These are phyloP conservation scores for Jaltomata sinuosa DNA, from an alignment of 257 asterid species.

Conservation along the genomic window DNA sequence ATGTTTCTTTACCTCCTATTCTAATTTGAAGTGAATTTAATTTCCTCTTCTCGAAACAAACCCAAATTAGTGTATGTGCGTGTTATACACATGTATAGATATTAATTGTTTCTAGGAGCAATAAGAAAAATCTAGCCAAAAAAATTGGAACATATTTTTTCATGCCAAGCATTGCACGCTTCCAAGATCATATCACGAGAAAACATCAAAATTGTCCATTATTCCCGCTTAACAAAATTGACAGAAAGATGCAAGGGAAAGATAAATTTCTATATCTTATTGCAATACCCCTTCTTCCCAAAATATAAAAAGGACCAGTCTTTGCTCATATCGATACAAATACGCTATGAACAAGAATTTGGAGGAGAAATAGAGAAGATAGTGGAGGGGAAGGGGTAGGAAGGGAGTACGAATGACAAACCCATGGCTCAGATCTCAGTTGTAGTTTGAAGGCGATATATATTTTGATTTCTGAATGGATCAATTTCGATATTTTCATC, in stretches of 20 bases:
- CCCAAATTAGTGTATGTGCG: no score
- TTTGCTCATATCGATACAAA: background rate
- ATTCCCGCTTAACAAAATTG: background rate
- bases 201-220: background rate
- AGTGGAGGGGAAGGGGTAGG: background rate
- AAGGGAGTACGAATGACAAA: background rate
- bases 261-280: background rate
- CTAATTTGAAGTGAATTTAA: no score
- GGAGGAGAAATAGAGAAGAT: background rate
- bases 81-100: no score
- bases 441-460: background rate
- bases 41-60: no score
- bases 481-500: background rate
- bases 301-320: background rate
- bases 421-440: background rate
- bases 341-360: background rate
- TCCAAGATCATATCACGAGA: background rate
- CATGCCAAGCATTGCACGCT: background rate
- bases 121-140: no score
- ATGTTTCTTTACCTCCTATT: no score
- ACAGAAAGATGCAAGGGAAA: background rate
- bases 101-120: no score
- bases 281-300: background rate
- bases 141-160: no score
- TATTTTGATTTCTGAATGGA: background rate